Conservation (phyloP, 2,329 filamentous ascomycete genomes). For the Cryphonectria radicalis region DNA sequence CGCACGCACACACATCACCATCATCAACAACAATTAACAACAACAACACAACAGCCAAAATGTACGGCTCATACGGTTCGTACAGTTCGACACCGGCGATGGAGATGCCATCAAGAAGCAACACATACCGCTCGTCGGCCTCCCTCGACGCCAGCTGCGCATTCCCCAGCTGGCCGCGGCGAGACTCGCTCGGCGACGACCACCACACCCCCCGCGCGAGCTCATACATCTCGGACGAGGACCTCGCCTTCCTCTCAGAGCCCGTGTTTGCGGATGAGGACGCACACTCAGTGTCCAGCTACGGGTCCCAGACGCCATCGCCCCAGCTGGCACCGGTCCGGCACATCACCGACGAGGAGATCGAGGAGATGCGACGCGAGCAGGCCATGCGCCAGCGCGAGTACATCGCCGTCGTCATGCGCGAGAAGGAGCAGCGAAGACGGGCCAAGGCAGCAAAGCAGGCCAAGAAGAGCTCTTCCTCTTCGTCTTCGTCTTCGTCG, state of each 20-base stretch:
- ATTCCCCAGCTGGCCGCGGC: slow-evolving; percentile 63
- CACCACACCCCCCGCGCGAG: slow-evolving; percentile 49
- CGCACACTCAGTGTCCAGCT: slow-evolving; percentile 49
- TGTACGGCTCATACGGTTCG: slow-evolving; percentile 48
- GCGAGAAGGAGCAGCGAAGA: slow-evolving; percentile 56
- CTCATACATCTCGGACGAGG: slow-evolving; percentile 66
- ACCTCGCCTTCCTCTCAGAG: slow-evolving; percentile 55
- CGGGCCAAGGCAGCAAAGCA: slow-evolving; percentile 49
- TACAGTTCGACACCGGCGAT: slow-evolving; percentile 55
- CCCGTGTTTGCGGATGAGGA: slow-evolving; percentile 58
- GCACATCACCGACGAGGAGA: slow-evolving; percentile 50
- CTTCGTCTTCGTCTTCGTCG: too few relatives aligned
- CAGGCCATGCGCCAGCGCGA: slow-evolving; percentile 57
- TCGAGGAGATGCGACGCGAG: slow-evolving; percentile 56
- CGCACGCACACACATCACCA: background rate
- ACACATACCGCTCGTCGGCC: slow-evolving; percentile 23
- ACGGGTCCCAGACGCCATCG: slow-evolving; percentile 49
- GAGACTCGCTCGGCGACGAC: slow-evolving; percentile 52
- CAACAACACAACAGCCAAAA: slow-evolving; percentile 37
- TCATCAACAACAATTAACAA: slow-evolving; percentile 14
- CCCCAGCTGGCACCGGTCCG: slow-evolving; percentile 38
- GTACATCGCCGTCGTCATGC: slow-evolving; percentile 53
- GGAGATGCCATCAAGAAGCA: slow-evolving; percentile 47
- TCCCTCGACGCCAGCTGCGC: slow-evolving; percentile 55
- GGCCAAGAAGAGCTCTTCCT: slow-evolving; percentile 37